Conservation (phyloP, 129 eudicot species). For the Pulicaria dysenterica region DNA sequence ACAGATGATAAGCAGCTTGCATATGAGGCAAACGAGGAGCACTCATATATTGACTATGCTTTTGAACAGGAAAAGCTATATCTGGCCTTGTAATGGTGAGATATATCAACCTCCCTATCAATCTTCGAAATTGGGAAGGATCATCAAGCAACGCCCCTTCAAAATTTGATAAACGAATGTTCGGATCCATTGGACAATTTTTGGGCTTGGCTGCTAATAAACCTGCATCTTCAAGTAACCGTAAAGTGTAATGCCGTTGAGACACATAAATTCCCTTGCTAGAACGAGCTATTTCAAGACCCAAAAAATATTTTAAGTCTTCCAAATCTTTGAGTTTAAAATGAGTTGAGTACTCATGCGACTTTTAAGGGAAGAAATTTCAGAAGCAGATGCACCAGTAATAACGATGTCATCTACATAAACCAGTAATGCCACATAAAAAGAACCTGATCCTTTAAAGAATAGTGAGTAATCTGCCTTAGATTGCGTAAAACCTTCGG, state of each 20-base stretch:
- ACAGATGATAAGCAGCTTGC: too few relatives aligned
- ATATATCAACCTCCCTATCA: background rate
- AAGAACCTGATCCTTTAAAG: background rate
- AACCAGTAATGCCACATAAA: background rate
- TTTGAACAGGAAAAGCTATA: background rate
- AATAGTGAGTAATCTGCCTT: background rate
- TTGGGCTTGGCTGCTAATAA: background rate
- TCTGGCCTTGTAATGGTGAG: background rate
- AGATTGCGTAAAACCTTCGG: background rate
- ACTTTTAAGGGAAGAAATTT: background rate
- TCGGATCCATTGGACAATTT: background rate
- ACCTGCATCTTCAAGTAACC: background rate
- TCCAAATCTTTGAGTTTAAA: background rate
- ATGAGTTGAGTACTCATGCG: background rate
- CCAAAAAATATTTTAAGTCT: background rate
- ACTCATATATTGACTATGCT: background rate
- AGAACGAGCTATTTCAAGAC: background rate
- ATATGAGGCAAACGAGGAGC: background rate
- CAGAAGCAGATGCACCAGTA: background rate
- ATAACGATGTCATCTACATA: background rate
- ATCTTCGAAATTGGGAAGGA: background rate
- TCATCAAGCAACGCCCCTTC: background rate
- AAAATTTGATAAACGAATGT: background rate
- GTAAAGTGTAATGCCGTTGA: background rate
- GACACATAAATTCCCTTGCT: background rate